Evolutionary conservation across 208 protist species (phyloP).

Genomic region (Trypanosoma melophagium): DNA sequence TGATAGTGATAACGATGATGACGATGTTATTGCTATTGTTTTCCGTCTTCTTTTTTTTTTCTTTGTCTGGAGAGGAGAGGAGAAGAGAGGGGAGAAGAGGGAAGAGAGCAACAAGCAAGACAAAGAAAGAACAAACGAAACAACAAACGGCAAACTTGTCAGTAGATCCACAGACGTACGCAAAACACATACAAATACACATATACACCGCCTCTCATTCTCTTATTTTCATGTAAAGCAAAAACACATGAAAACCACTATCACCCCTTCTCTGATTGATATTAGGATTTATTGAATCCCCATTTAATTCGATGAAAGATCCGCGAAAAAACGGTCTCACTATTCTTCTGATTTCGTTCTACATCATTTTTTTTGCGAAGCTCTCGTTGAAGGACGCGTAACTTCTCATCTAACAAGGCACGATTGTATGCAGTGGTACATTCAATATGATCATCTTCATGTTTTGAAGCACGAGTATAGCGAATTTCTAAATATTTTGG

Average conservation of each 20-base stretch:
- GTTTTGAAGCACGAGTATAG: constrained; percentile 65
- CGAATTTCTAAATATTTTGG: constrained; percentile 85
- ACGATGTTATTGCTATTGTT: too few relatives aligned
- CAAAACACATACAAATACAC: not conserved
- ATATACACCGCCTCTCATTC: not conserved
- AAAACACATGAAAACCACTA: not conserved
- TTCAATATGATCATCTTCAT: constrained; percentile 78
- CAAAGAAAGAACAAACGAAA: not conserved
- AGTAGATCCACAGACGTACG: too few relatives aligned
- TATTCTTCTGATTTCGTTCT: constrained; percentile 28
- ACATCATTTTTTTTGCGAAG: constrained; percentile 67
- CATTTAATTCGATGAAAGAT: constrained; percentile 17
- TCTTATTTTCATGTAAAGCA: not conserved
- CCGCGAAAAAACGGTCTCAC: constrained; percentile 16
- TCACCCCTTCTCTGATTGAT: constrained; percentile 1
- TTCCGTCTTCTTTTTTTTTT: not conserved
- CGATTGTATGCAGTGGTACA: constrained; percentile 85
- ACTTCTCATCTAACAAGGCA: constrained; percentile 81
- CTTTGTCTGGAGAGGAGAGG: not conserved
- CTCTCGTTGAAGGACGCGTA: constrained; percentile 70
- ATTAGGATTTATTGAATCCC: constrained; percentile 18
- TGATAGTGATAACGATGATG: too few relatives aligned
- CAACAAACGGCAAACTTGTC: not conserved
- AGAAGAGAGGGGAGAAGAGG: not conserved
- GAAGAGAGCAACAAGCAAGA: constrained; percentile 1